Evolutionary conservation across 176 grass and related monocot genomes (phyloP).

Genomic region (Saccharum spontaneum): DNA sequence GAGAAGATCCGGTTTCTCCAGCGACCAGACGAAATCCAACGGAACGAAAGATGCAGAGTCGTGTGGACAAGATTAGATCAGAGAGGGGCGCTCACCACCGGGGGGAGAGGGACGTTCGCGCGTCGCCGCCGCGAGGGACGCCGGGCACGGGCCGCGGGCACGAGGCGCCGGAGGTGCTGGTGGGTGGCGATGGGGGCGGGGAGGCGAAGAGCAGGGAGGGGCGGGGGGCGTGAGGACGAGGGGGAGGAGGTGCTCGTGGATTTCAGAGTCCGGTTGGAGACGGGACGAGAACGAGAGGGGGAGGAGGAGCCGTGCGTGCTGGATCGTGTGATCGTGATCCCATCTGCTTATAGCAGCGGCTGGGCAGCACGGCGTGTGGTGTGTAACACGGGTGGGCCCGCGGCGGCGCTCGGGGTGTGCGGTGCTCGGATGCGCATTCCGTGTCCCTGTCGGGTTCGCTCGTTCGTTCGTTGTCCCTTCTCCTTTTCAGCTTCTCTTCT

Average conservation of each 20-base stretch:
- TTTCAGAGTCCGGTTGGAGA: constrained; percentile 5
- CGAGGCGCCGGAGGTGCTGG: background rate
- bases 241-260: constrained; percentile 22
- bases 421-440: constrained; percentile 23
- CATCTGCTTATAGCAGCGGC: background rate
- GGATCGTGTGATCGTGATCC: constrained; percentile 43
- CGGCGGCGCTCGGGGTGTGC: background rate
- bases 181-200: background rate
- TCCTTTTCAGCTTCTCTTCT: background rate
- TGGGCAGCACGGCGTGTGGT: constrained; percentile 7
- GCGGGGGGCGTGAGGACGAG: background rate
- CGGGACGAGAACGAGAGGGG: background rate
- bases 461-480: background rate
- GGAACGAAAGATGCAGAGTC: constrained; percentile 2
- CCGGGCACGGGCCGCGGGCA: background rate
- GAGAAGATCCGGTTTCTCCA: constrained; percentile 13
- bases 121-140: background rate
- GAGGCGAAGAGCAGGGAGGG: background rate
- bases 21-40: background rate
- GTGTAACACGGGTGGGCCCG: background rate
- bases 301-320: background rate
- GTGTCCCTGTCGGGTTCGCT: constrained; percentile 18
- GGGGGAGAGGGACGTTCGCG: background rate
- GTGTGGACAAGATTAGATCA: constrained; percentile 19
- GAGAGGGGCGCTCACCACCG: constrained; percentile 31